These are phyloP conservation scores for Vaccinium vitisidaea DNA, from an alignment of 148 eudicot genomes.

Conservation along the genomic window DNA sequence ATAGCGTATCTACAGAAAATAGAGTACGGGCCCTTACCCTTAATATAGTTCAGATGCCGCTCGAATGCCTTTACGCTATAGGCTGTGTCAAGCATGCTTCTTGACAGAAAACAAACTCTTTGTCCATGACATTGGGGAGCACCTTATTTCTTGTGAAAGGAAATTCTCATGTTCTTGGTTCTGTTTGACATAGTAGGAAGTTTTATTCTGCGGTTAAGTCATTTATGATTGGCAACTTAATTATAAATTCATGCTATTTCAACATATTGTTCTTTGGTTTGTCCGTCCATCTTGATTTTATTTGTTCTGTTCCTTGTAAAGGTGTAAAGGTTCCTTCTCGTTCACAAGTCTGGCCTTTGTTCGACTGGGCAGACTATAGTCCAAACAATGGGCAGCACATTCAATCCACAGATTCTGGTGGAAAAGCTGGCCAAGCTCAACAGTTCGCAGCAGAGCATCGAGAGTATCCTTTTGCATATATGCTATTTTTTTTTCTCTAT, in stretches of 20 bases:
- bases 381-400: slow-evolving; percentile 65
- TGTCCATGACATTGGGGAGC: not conserved
- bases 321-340: slow-evolving; percentile 21
- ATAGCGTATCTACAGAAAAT: not conserved
- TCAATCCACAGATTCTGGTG: slow-evolving; percentile 78
- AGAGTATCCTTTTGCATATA: slow-evolving; percentile 64
- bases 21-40: not conserved
- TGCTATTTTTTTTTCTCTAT: not conserved
- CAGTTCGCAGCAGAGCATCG: slow-evolving; percentile 89
- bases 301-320: slow-evolving; percentile 10
- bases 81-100: not conserved
- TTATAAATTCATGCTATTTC: not conserved
- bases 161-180: not conserved
- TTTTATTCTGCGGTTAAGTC: not conserved
- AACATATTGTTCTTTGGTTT: not conserved
- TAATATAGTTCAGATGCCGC: not conserved
- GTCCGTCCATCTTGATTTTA: not conserved
- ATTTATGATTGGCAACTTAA: not conserved
- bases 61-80: not conserved
- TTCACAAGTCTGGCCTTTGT: slow-evolving; percentile 27
- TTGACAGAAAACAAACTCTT: not conserved
- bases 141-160: not conserved
- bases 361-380: slow-evolving; percentile 33
- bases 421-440: slow-evolving; percentile 85
- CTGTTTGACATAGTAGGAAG: not conserved